A percentile compares a stretch with the other conserved stretches of the same genome.
phyloP scores from a whole-genome alignment of 805 yeast species.

The Debaryomyces maramus region DNA sequence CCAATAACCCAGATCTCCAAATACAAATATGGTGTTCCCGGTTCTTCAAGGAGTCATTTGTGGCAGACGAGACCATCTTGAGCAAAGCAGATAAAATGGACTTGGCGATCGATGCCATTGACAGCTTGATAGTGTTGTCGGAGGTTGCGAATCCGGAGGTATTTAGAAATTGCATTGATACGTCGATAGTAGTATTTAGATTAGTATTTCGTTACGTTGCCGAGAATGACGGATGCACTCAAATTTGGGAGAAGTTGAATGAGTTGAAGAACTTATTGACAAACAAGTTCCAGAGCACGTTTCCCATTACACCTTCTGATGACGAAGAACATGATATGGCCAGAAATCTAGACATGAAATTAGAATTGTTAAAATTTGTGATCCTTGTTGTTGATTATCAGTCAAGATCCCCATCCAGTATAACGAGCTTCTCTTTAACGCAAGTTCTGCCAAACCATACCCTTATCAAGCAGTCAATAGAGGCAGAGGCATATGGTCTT shows the following conservation, averaged over 20 bases:
- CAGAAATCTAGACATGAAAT: slow-evolving; percentile 56
- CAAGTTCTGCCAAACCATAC: slow-evolving; percentile 61
- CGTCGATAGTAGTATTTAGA: slow-evolving; percentile 42
- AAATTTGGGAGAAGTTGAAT: slow-evolving; percentile 56
- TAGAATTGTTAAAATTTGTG: slow-evolving; percentile 74
- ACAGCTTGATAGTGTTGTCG: slow-evolving; percentile 27
- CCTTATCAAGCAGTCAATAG: slow-evolving; percentile 53
- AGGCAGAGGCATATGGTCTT: slow-evolving; percentile 68
- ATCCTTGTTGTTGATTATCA: slow-evolving; percentile 47
- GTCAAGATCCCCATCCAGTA: slow-evolving; percentile 39
- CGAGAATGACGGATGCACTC: slow-evolving; percentile 44
- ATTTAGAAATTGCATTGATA: slow-evolving; percentile 32
- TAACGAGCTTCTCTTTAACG: slow-evolving; percentile 47
- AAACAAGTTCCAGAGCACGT: slow-evolving; percentile 57
- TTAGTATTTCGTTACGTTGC: slow-evolving; percentile 47
- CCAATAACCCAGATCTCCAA: slow-evolving; percentile 30
- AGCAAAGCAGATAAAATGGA: slow-evolving; percentile 32
- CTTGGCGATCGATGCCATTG: slow-evolving; percentile 42
- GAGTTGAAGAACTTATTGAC: slow-evolving; percentile 60
- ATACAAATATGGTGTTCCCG: slow-evolving; percentile 43
- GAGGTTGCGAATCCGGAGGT: slow-evolving; percentile 30
- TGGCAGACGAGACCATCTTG: slow-evolving; percentile 23
- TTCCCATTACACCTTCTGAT: slow-evolving; percentile 51
- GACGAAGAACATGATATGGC: slow-evolving; percentile 49
- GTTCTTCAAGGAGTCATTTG: slow-evolving; percentile 40